Base-by-base conservation (phyloP, 179 eudicot species). In the Vitellaria paradoxa region DNA sequence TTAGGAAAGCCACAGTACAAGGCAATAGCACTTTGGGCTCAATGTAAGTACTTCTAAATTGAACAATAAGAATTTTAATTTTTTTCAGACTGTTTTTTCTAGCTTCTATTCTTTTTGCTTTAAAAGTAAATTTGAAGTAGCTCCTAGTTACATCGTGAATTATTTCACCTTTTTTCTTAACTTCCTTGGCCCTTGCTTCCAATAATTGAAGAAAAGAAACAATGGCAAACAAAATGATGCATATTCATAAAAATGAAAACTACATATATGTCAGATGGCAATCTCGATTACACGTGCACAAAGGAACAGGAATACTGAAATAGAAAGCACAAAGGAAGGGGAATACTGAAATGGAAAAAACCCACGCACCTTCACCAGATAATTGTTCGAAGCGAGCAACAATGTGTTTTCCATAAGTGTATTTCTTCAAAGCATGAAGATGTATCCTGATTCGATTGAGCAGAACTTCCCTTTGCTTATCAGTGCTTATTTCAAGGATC, bases 391-490 rank as follows among this genome's bases (percentile, higher is more conserved):
- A 85, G 40, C 97, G 96, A 85, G 97, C 87, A 65, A 89, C 98
- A 12, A 92, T 94, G 76, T 94, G 98, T 82, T 94, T 94, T 74
- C 98, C 98, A 45, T 94, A 92, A 65, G 98, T 94, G 78, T 94
- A 93, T 82, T 94, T 94, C 90, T 87, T 92, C 91, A 94, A 84
- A 72, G 93, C 92, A 74, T 82, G 74, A 73, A 91, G 84, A 84
- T 94, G 97, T 72, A 85, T 82, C 75, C 81, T 85, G 74, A 94
- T 90, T 61, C 91, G 90, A 72, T 69, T 79, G 61, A 91, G 90
- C 77, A 94, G 82, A 70, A 78, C 68, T 66, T 94, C 96, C 77
- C 94, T 81, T 70, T 92, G 98, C 66, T 72, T 84, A 12, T 71
- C 76, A 46, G 37, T 57, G 65, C 76, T 56, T 17, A 46, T 72